Evolutionary conservation across 75 land plant genomes (phyloP).

Genomic region (Picea glauca): DNA sequence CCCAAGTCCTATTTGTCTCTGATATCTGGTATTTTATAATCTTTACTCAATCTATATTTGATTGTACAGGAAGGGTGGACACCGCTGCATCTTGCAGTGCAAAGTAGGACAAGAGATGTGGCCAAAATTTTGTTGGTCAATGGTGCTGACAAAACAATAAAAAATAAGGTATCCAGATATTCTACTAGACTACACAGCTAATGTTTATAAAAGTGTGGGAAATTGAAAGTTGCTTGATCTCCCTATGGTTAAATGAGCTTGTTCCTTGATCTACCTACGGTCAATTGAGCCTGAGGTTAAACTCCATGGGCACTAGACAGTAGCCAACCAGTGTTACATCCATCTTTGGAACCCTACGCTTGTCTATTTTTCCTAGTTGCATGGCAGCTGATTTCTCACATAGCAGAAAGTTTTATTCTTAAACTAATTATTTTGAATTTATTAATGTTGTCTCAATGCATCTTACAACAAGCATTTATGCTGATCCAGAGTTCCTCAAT

Average conservation of each 20-base stretch:
- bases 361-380: not conserved
- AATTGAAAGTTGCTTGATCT: not conserved
- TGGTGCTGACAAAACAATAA: conserved; percentile 75
- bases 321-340: not conserved
- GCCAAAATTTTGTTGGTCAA: conserved; percentile 65
- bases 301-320: not conserved
- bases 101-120: conserved; percentile 62
- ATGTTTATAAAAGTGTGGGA: conserved; percentile 3
- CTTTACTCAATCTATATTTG: not conserved
- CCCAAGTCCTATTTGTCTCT: not conserved
- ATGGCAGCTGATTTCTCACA: not conserved
- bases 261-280: not conserved
- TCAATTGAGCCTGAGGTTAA: not conserved
- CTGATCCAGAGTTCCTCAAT: too few species aligned
- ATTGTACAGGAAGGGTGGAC: conserved; percentile 51
- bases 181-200: not conserved
- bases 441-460: not conserved
- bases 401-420: not conserved
- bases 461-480: too few species aligned
- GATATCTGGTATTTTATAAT: not conserved
- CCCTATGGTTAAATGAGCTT: not conserved
- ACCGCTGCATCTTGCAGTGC: conserved; percentile 90
- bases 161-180: conserved; percentile 50
- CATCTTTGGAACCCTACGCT: not conserved
- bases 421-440: not conserved